These are phyloP conservation scores for Trichoderma sp. DNA, from an alignment of 2,329 filamentous ascomycete species.

Conservation along the genomic window DNA sequence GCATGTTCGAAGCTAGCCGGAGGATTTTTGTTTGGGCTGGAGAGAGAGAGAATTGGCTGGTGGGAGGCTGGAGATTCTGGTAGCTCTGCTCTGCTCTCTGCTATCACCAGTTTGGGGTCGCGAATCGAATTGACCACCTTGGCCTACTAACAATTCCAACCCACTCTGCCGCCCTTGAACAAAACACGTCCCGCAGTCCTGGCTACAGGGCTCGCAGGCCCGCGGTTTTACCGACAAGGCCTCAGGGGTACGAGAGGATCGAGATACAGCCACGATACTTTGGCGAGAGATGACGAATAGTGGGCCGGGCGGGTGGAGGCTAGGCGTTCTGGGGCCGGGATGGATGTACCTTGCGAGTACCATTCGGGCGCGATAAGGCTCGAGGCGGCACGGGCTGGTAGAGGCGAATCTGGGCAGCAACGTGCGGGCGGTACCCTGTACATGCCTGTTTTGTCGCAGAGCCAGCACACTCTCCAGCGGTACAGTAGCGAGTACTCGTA, in stretches of 20 bases:
- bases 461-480: background rate
- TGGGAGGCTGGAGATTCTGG: background rate
- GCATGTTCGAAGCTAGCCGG: slow-evolving; percentile 25
- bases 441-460: background rate
- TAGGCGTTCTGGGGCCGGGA: background rate
- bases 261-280: slow-evolving; percentile 19
- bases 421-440: slow-evolving; percentile 8
- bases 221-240: slow-evolving; percentile 20
- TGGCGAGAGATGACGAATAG: slow-evolving; percentile 10
- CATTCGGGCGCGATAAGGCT: slow-evolving; percentile 10
- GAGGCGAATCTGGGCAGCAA: slow-evolving; percentile 3
- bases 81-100: background rate
- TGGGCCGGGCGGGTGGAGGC: slow-evolving; percentile 3
- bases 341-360: slow-evolving; percentile 11
- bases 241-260: slow-evolving; percentile 12
- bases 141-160: slow-evolving; percentile 3
- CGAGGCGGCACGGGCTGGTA: slow-evolving; percentile 7
- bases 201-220: slow-evolving; percentile 1
- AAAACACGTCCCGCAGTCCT: background rate
- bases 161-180: background rate
- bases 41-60: background rate
- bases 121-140: slow-evolving; percentile 24
- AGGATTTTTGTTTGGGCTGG: background rate
- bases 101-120: slow-evolving; percentile 4
- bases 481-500: background rate